Evolutionary conservation across 1,284 basidiomycete genomes (phyloP).

Genomic region (Puccinia hordei): DNA sequence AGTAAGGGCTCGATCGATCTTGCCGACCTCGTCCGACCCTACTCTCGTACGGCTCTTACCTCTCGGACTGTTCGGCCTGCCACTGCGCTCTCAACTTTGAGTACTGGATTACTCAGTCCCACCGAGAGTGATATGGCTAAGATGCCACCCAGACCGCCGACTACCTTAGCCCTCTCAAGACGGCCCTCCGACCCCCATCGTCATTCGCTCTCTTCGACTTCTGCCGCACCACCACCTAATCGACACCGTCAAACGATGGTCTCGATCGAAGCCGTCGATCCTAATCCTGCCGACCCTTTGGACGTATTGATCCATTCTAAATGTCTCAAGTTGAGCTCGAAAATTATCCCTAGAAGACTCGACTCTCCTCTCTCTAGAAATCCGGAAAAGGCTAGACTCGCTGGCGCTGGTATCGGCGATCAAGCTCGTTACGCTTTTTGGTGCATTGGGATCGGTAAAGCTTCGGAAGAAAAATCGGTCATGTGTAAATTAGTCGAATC

Average conservation of each 20-base stretch:
- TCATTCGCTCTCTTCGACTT: no score
- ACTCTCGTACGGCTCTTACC: not conserved
- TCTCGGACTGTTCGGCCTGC: not conserved
- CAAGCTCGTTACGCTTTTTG: slow-evolving; percentile 36
- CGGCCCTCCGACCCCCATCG: no score
- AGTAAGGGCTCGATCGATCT: slow-evolving; percentile 3
- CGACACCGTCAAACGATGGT: no score
- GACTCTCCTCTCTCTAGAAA: slow-evolving; percentile 34
- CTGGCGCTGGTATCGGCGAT: slow-evolving; percentile 37
- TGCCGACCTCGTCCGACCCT: slow-evolving; percentile 2
- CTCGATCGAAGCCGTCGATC: no score
- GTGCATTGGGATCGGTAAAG: not conserved
- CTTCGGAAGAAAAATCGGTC: slow-evolving; percentile 11
- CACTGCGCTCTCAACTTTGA: not conserved
- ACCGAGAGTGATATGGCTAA: no score
- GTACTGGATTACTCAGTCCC: not conserved
- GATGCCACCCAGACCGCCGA: no score
- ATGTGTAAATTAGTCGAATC: slow-evolving; percentile 37
- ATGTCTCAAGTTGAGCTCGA: not conserved
- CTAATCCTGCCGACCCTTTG: slow-evolving; percentile 30
- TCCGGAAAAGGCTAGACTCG: slow-evolving; percentile 8
- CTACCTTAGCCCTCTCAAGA: no score
- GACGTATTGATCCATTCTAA: slow-evolving; percentile 14
- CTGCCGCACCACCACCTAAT: no score
- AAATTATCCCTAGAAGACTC: not conserved